Percentiles rank a stretch among this genome's conserved stretches.
These are phyloP conservation scores for Trichophyton rubrum DNA, from an alignment of 2,329 filamentous ascomycete species.

Conservation along the genomic window DNA sequence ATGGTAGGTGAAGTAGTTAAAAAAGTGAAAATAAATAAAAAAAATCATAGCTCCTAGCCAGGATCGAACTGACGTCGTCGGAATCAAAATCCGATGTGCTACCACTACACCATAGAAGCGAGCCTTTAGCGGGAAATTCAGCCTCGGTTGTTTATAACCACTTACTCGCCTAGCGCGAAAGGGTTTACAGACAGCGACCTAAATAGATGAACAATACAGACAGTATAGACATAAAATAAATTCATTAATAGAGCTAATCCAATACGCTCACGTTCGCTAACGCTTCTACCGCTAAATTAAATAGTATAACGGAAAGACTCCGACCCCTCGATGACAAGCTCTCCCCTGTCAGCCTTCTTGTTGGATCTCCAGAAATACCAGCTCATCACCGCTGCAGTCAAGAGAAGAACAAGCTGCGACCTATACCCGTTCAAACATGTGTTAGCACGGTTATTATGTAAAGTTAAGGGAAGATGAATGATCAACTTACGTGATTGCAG, in stretches of 20 bases:
- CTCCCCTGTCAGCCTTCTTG: conserved; percentile 23
- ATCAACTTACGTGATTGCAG: conserved; percentile 18
- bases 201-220: no score
- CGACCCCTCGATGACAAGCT: conserved; percentile 25
- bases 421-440: conserved; percentile 12
- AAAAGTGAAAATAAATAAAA: background rate
- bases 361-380: conserved; percentile 25
- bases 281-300: conserved; percentile 3
- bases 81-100: conserved; percentile 3
- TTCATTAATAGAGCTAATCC: no score
- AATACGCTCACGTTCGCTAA: no score
- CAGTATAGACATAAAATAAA: no score
- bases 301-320: conserved; percentile 29
- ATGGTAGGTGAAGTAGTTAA: background rate
- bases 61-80: conserved; percentile 2
- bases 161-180: background rate
- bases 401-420: conserved; percentile 24
- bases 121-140: background rate
- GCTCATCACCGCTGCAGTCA: conserved; percentile 20
- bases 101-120: conserved; percentile 4
- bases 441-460: background rate
- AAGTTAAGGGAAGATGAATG: background rate
- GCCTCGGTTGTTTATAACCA: background rate
- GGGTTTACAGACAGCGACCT: no score
- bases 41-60: conserved; percentile 1